A percentile compares a stretch with the other conserved stretches of the same genome.
These are phyloP conservation scores for Didymella keratinophila DNA, from an alignment of 2,329 filamentous ascomycete species.

Conservation along the genomic window DNA sequence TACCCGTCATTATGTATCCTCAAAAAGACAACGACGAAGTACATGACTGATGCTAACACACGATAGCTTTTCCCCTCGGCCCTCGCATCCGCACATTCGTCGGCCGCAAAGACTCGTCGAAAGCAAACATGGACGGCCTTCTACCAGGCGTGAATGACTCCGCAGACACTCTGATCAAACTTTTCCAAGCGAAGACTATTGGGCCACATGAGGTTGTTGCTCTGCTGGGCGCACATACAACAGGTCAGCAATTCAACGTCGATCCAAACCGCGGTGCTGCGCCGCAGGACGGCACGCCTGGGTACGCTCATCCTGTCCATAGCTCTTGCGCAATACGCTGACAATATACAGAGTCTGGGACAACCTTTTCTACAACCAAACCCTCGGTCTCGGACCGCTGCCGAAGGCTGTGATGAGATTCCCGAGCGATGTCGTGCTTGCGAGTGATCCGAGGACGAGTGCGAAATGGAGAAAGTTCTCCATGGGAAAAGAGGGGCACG, in stretches of 20 bases:
- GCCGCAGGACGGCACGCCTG: conserved; percentile 42
- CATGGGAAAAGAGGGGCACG: conserved; percentile 20
- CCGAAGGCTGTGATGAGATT: conserved; percentile 43
- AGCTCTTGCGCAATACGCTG: too few species aligned
- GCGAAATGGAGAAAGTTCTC: conserved; percentile 37
- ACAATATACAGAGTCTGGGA: conserved; percentile 36
- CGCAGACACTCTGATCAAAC: conserved; percentile 40
- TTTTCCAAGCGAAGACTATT: conserved; percentile 48
- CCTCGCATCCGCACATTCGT: conserved; percentile 43
- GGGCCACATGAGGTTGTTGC: conserved; percentile 41
- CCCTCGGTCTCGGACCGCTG: conserved; percentile 27
- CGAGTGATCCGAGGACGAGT: conserved; percentile 35
- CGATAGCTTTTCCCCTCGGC: conserved; percentile 40
- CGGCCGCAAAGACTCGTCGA: conserved; percentile 41
- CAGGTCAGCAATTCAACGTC: conserved; percentile 41
- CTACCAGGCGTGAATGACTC: conserved; percentile 37
- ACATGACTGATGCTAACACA: too few species aligned
- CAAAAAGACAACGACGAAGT: too few species aligned
- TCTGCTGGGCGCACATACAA: conserved; percentile 44
- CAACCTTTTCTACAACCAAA: conserved; percentile 44
- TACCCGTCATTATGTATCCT: background rate
- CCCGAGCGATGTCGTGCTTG: conserved; percentile 39
- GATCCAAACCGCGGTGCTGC: conserved; percentile 28
- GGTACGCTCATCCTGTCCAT: conserved; percentile 11
- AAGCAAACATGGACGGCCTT: conserved; percentile 33